Base-by-base conservation (phyloP, 129 eudicot species). In the Chrysanthemum seticuspe region DNA sequence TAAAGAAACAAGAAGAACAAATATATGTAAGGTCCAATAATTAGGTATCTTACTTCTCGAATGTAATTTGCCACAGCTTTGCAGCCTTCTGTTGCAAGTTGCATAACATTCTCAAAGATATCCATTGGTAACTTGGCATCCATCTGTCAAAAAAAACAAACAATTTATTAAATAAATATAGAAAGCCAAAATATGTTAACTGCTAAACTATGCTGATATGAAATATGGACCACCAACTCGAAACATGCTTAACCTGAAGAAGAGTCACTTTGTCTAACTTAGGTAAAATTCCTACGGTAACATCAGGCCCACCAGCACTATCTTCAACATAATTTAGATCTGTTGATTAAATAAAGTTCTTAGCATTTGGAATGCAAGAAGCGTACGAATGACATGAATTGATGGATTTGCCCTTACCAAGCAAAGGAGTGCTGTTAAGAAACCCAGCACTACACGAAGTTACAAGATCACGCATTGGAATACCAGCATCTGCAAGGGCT, bases 261-360 rank as follows among this genome's bases (percentile, higher is more conserved):
- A 93, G 95, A 60, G 98, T 89, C 55, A 93, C 92, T 87, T 87
- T 93, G 29, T 86, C 92, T 70, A 91, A 65, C 84, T 87, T 93
- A 13, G 98, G 98, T 63, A 93, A 77, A 79, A 89, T 82, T 70
- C 96, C 98, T 0, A 93, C 96, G 4, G 96, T 90, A 51, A 93
- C 96, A 84, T 93, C 97, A 49, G 98, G 92, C 51, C 97, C 97
- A 16, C 96, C 96, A 77, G 98, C 98, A 86, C 98, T 89, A 78
- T 93, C 98, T 79, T 93, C 98, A 29, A 86, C 89, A 59, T 93
- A 93, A 72, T 85, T 93, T 57, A 93, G 76, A 86, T 89, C 96
- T 93, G 92, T 72, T 55, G 54, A 79, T 59, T 68, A 19, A 15
- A 77, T 78, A 47, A 8, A 58, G 21, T 61, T 73, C 60, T 76